Evolutionary conservation across 2,329 filamentous ascomycete species (phyloP), one percentile per base, ranked within the genome.

Genomic region (Alternaria sp.): DNA sequence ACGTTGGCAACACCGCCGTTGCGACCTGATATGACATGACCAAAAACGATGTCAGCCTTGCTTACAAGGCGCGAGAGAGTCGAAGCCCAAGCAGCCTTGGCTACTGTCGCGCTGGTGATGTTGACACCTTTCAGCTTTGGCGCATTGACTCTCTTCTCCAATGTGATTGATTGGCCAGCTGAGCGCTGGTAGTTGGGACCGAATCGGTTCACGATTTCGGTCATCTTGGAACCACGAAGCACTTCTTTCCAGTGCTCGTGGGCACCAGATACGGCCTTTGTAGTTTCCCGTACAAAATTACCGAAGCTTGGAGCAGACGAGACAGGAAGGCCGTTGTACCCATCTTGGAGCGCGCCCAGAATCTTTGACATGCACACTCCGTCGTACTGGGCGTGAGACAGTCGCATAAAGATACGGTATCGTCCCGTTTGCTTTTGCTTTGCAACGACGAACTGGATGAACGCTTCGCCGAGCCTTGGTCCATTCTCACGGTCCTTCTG

Each of bases 11-110:
- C 71, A 6, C 66, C 61, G 44, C 75, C 70, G 56, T 80, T 82
- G 58, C 81, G 79, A 3, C 80, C 80, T 34, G 73, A 77, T 49
- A 81, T 78, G 56, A 80, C 74, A 55, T 81, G 76, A 1, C 81
- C 80, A 36, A 82, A 82, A 12, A 82, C 76, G 41, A 81, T 71
- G 59, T 83, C 81, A 1, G 68, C 60, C 22, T 68, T 74, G n/a
- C 74, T 70, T 0, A 81, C 75, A 25, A 77, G 56, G 9, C 76
- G 74, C 4, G 80, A 77, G 5, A 84, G 68, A 11, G 80, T 78
- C 2, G 73, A 65, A 0, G 81, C 77, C 82, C 82, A 84, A 0
- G 82, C 81, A n/a, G 79, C 80, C 57, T 83, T 83, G 66, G 83
- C 70, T 20, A 83, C 55, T 1, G 81, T 83, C 8, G 82, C 81